These are phyloP conservation scores for Alternaria conjuncta DNA, from an alignment of 2,329 filamentous ascomycete species.

Conservation along the genomic window DNA sequence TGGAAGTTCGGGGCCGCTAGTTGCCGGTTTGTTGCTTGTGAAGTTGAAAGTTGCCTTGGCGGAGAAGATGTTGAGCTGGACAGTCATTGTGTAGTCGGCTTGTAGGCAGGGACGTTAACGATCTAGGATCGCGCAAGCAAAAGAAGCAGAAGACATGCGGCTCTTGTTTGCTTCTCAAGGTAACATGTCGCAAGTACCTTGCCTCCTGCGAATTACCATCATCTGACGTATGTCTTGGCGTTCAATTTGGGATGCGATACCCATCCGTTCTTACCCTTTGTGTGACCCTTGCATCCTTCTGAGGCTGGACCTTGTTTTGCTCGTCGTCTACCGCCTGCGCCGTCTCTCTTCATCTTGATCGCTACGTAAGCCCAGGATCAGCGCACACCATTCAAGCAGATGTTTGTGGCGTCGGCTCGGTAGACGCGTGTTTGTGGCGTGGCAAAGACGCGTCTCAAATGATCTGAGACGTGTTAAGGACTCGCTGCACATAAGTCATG, in stretches of 20 bases:
- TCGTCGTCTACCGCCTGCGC: not conserved
- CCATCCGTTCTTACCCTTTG: not conserved
- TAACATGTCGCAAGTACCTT: not conserved
- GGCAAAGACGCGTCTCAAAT: not conserved
- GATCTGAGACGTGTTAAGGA: not conserved
- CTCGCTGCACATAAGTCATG: not conserved
- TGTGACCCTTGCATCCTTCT: not conserved
- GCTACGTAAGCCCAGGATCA: not conserved
- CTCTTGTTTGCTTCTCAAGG: not conserved
- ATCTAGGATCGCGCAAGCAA: not conserved
- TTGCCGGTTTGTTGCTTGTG: not conserved
- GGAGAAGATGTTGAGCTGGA: slow-evolving; percentile 1
- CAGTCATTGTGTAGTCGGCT: not conserved
- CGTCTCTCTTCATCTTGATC: not conserved
- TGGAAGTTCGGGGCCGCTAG: not conserved
- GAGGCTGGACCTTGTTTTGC: slow-evolving; percentile 2
- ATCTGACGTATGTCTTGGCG: slow-evolving; percentile 17
- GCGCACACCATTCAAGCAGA: not conserved
- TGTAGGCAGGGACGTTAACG: not conserved
- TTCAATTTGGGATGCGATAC: not conserved
- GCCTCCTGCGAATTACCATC: slow-evolving; percentile 4
- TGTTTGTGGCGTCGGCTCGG: not conserved
- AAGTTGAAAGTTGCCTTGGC: not conserved
- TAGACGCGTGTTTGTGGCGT: not conserved
- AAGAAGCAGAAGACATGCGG: not conserved